Evolutionary conservation across 495 filamentous ascomycete species (phyloP).

Genomic region (Trichoderma virens): DNA sequence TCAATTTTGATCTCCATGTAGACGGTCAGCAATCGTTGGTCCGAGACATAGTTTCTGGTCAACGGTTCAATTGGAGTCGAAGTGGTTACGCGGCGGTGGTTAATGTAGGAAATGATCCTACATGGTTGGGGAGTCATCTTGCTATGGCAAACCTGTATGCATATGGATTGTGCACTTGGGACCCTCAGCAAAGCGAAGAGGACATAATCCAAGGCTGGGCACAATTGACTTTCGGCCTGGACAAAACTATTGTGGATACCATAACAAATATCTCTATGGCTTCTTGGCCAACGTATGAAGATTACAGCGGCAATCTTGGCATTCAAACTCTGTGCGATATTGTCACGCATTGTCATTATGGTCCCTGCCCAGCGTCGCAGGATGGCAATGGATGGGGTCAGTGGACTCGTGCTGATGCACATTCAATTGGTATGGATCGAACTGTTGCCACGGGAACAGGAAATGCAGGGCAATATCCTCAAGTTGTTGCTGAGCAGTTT

Average conservation of each 20-base stretch:
- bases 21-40: constrained; percentile 43
- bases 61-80: constrained; percentile 48
- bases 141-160: constrained; percentile 68
- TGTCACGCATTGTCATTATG: constrained; percentile 55
- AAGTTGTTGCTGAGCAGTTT: constrained; percentile 46
- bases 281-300: constrained; percentile 65
- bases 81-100: constrained; percentile 60
- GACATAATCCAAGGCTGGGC: constrained; percentile 56
- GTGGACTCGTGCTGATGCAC: constrained; percentile 58
- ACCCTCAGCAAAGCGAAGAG: constrained; percentile 36
- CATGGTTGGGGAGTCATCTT: constrained; percentile 61
- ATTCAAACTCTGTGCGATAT: constrained; percentile 62
- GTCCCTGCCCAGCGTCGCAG: constrained; percentile 57
- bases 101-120: constrained; percentile 59
- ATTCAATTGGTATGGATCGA: constrained; percentile 62
- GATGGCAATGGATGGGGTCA: constrained; percentile 65
- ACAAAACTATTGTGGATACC: constrained; percentile 44
- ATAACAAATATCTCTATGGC: constrained; percentile 59
- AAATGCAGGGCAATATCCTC: constrained; percentile 57
- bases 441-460: constrained; percentile 60
- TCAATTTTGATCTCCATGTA: constrained; percentile 58
- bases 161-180: constrained; percentile 59
- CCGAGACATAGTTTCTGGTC: constrained; percentile 52
- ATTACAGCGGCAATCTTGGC: constrained; percentile 63
- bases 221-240: constrained; percentile 53